phyloP scores from a whole-genome alignment of 2,329 filamentous ascomycete genomes.

The Lachnellula hyalina region DNA sequence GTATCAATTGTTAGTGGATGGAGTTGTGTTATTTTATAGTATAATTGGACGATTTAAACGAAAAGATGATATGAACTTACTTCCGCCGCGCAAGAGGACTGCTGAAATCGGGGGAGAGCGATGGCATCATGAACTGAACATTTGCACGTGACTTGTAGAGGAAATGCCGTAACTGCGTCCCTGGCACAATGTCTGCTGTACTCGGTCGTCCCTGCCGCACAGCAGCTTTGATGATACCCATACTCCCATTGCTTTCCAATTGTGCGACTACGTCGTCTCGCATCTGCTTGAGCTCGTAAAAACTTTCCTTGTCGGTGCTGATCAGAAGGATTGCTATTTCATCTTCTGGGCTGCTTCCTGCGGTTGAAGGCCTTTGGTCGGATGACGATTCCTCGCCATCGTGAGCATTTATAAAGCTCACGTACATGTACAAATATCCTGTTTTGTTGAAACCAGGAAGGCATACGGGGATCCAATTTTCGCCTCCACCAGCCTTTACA shows the following conservation, averaged over 20 bases:
- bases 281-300: constrained; percentile 80
- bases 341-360: constrained; percentile 62
- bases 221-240: constrained; percentile 69
- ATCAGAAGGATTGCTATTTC: constrained; percentile 91
- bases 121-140: constrained; percentile 92
- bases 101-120: constrained; percentile 65
- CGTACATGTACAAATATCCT: constrained; percentile 98
- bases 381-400: constrained; percentile 35
- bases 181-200: constrained; percentile 71
- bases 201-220: constrained; percentile 65
- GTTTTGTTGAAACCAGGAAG: constrained; percentile 95
- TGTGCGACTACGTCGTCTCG: constrained; percentile 59
- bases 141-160: constrained; percentile 92
- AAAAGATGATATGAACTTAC: constrained; percentile 31
- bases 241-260: constrained; percentile 68
- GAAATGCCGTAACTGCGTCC: constrained; percentile 80
- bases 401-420: constrained; percentile 78
- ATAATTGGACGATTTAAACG: background rate
- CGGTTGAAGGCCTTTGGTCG: constrained; percentile 56
- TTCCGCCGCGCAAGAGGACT: constrained; percentile 57
- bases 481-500: constrained; percentile 85
- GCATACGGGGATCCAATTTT: constrained; percentile 96
- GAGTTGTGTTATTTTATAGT: background rate
- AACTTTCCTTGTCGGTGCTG: constrained; percentile 86
- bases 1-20: constrained; percentile 4